Conservation (phyloP, 2,329 filamentous ascomycete genomes). For the Dothiorella sarmentorum region DNA sequence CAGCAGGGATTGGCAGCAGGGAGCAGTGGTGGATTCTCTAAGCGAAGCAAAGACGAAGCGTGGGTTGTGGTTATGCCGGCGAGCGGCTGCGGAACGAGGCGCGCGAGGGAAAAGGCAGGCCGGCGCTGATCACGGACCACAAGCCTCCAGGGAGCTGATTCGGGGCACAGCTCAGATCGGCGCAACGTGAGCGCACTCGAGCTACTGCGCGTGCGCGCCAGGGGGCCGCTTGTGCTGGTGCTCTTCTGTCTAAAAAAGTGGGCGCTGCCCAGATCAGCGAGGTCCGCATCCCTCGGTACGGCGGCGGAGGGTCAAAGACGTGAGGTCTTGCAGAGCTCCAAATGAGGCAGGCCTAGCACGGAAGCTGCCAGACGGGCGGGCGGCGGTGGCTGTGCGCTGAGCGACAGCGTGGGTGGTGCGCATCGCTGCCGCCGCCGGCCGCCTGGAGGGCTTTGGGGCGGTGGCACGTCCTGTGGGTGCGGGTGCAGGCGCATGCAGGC, state of each 20-base stretch:
- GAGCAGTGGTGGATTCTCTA: no score
- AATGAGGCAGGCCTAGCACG: conserved; percentile 2
- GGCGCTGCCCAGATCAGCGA: conserved; percentile 13
- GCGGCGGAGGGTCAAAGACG: neutral
- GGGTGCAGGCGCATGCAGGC: neutral
- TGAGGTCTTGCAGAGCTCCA: neutral
- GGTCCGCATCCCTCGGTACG: conserved; percentile 10
- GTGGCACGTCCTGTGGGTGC: neutral
- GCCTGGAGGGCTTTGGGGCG: neutral
- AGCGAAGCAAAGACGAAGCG: conserved; percentile 16
- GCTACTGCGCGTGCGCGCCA: conserved; percentile 15
- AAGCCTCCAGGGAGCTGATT: conserved; percentile 16
- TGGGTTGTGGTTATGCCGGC: conserved; percentile 18
- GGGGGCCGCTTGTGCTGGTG: conserved; percentile 6
- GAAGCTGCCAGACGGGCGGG: conserved; percentile 3
- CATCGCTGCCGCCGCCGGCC: neutral
- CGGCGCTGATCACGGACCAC: conserved; percentile 9
- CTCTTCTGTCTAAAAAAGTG: conserved; percentile 12
- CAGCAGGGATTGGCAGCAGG: conserved; percentile 15
- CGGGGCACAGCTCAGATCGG: conserved; percentile 16
- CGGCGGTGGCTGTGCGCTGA: conserved; percentile 10
- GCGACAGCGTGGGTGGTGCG: conserved; percentile 7
- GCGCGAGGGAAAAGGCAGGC: conserved; percentile 14
- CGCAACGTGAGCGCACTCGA: conserved; percentile 13
- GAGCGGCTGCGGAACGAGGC: conserved; percentile 16